Percentiles rank a stretch among this genome's conserved stretches.
Evolutionary conservation across 2,329 filamentous ascomycete genomes (phyloP).

Genomic region (Amauroascus verrucosus): DNA sequence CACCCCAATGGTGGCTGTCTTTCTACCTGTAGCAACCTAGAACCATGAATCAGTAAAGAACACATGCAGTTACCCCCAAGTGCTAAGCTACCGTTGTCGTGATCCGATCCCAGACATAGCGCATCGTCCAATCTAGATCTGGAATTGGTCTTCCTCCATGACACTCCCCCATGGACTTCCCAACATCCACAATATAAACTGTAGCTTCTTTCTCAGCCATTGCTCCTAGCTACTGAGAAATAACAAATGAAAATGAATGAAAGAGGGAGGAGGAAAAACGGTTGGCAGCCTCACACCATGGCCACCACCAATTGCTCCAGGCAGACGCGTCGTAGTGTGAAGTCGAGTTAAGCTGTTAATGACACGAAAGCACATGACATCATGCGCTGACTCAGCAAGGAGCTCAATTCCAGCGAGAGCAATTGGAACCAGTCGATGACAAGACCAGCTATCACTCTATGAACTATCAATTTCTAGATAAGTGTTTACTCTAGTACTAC

Average conservation of each 20-base stretch:
- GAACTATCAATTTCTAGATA: no score
- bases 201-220: conserved; percentile 94
- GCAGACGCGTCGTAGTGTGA: conserved; percentile 33
- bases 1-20: conserved; percentile 66
- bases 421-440: no score
- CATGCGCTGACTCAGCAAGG: conserved; percentile 16
- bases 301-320: conserved; percentile 17
- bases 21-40: conserved; percentile 55
- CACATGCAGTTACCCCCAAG: neutral
- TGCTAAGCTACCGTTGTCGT: conserved; percentile 51
- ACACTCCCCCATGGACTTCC: conserved; percentile 67
- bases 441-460: no score
- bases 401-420: no score
- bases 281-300: neutral
- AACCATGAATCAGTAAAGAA: neutral
- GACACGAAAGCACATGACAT: conserved; percentile 35
- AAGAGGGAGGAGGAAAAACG: neutral
- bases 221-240: conserved; percentile 17
- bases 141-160: conserved; percentile 62
- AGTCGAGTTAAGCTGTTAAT: conserved; percentile 19
- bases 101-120: conserved; percentile 92
- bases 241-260: neutral
- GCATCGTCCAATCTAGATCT: conserved; percentile 80
- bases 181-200: conserved; percentile 83
- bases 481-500: neutral